Evolutionary conservation across 495 filamentous ascomycete species (phyloP), one percentile per base, ranked within the genome.

Genomic region (Hypomontagnella submonticulosa): DNA sequence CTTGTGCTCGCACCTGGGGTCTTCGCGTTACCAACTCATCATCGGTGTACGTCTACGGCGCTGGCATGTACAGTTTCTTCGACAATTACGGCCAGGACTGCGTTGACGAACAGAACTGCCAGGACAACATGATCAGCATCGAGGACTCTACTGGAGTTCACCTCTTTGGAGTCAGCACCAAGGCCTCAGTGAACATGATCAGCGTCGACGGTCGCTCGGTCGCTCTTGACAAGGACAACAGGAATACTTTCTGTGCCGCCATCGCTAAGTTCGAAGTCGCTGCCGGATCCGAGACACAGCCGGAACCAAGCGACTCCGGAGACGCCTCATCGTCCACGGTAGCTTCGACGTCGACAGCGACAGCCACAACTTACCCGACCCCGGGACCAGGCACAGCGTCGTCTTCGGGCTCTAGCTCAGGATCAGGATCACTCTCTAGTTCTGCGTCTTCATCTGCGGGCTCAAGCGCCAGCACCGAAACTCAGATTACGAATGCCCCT

Each of bases 181-280:
- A 96, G 79, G 94, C 92, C 6, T 82, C 86, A n/a, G 83, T 84
- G 9, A 93, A 91, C 75, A 97, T 97, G 92, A 79, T 99, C 50
- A 89, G 86, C 0, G 71, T 86, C 11, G 79, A 88, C 72, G 83
- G 83, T 12, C 76, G 83, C 40, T 76, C 79, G 7, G 72, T 74
- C 2, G 89, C 89, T 36, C 78, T 82, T 5, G 80, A 91, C 71
- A 77, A 70, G 36, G 87, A 89, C 40, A 93, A 93, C 73, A 73
- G 77, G 60, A 89, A 88, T 71, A 89, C 82, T 53, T 94, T 89
- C 71, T 92, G 91, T 73, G 89, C 89, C 16, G 92, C 90, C 2
- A 81, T 93, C 66, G 90, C 87, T 9, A 69, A 67, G 37, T 73
- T 69, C 55, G 69, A 73, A 23, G 54, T 68, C n/a, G 60, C 32